Percentiles rank a stretch among this genome's conserved stretches.
Conservation (phyloP, 495 filamentous ascomycete species). For the Echria macrotheca region DNA sequence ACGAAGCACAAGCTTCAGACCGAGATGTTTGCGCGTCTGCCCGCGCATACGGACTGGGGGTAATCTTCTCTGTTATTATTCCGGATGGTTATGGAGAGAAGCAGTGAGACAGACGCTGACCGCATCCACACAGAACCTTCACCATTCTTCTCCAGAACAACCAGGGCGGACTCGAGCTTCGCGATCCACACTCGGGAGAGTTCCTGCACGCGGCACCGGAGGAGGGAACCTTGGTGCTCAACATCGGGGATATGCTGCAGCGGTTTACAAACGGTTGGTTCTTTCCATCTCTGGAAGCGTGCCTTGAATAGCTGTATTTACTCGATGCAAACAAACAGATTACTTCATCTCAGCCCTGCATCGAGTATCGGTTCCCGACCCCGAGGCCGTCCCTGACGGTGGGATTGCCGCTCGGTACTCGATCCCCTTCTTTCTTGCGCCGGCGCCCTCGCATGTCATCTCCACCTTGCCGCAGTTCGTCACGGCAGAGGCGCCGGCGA, state of each 20-base stretch:
- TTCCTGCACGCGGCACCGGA: slow-evolving; percentile 47
- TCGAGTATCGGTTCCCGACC: slow-evolving; percentile 43
- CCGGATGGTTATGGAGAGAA: too few species aligned
- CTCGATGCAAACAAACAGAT: slow-evolving; percentile 24
- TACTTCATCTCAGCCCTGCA: slow-evolving; percentile 49
- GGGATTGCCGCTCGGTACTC: slow-evolving; percentile 53
- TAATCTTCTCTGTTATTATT: slow-evolving; percentile 8
- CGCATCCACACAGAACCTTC: slow-evolving; percentile 25
- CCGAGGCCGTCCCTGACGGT: slow-evolving; percentile 32
- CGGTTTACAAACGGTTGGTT: slow-evolving; percentile 51
- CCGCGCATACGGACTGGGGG: slow-evolving; percentile 45
- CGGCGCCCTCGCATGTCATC: slow-evolving; percentile 47
- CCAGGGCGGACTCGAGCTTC: slow-evolving; percentile 47
- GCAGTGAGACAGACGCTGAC: neutral
- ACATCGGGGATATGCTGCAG: slow-evolving; percentile 54
- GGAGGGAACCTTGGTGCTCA: slow-evolving; percentile 49
- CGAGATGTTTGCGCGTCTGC: slow-evolving; percentile 41
- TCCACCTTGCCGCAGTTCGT: slow-evolving; percentile 49
- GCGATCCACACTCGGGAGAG: slow-evolving; percentile 42
- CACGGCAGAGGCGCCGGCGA: slow-evolving; percentile 31
- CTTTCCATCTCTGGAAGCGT: neutral
- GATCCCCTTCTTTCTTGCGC: slow-evolving; percentile 55
- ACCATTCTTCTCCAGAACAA: slow-evolving; percentile 48
- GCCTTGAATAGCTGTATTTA: neutral
- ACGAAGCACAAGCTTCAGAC: slow-evolving; percentile 39